Evolutionary conservation across 345 rosid genomes (phyloP).

Genomic region (Salix viminalis): DNA sequence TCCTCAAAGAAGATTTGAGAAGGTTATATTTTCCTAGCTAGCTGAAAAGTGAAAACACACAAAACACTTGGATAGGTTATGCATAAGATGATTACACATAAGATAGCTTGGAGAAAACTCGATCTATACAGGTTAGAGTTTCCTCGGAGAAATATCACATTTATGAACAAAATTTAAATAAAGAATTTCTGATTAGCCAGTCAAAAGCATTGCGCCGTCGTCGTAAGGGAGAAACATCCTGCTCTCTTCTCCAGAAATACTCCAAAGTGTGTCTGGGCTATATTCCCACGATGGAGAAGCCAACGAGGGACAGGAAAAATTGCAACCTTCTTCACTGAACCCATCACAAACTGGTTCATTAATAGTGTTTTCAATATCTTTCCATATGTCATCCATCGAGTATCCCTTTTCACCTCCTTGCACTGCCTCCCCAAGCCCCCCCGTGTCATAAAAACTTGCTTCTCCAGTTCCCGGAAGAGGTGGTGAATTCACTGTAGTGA

Average conservation of each 20-base stretch:
- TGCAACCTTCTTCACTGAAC: conserved; percentile 41
- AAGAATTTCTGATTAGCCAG: conserved; percentile 56
- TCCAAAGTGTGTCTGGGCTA: conserved; percentile 60
- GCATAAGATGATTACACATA: conserved; percentile 27
- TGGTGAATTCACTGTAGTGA: conserved; percentile 39
- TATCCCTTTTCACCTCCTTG: conserved; percentile 42
- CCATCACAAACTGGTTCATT: conserved; percentile 44
- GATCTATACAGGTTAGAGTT: conserved; percentile 40
- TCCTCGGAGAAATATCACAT: conserved; percentile 26
- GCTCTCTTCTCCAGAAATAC: conserved; percentile 53
- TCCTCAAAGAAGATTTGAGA: conserved; percentile 26
- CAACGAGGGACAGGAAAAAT: conserved; percentile 41
- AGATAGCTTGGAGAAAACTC: conserved; percentile 35
- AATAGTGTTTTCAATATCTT: conserved; percentile 56
- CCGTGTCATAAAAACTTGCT: conserved; percentile 75
- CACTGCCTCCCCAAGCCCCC: conserved; percentile 45
- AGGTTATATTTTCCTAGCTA: conserved; percentile 25
- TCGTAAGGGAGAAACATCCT: conserved; percentile 52
- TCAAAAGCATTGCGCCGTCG: conserved; percentile 35
- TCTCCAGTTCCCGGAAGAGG: conserved; percentile 45
- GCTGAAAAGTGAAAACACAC: conserved; percentile 33
- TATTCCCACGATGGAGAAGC: conserved; percentile 64
- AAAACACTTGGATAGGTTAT: conserved; percentile 14
- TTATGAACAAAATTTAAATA: conserved; percentile 42
- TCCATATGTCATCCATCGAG: conserved; percentile 89